These are phyloP conservation scores for Dioszegia crocea DNA, from an alignment of 768 basidiomycete species.

Conservation along the genomic window DNA sequence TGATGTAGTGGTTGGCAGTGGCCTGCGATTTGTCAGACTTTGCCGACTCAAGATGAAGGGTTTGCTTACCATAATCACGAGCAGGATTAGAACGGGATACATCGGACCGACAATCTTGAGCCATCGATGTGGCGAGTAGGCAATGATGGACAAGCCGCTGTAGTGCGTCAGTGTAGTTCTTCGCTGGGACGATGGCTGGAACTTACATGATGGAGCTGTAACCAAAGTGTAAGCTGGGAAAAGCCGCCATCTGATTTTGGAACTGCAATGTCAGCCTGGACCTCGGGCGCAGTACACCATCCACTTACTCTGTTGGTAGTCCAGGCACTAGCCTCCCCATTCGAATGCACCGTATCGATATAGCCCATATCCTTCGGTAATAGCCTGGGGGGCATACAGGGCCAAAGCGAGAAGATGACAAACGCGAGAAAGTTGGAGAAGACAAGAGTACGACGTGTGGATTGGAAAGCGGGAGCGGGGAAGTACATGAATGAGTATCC, in stretches of 20 bases:
- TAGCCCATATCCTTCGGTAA: conserved; percentile 36
- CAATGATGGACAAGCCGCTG: conserved; percentile 35
- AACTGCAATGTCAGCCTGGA: conserved; percentile 24
- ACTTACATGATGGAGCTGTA: conserved; percentile 30
- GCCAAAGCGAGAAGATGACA: conserved; percentile 40
- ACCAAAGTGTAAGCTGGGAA: conserved; percentile 35
- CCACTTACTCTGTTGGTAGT: conserved; percentile 35
- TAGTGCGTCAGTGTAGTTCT: too few relatives aligned
- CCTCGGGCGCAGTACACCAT: too few relatives aligned
- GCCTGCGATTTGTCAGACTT: too few relatives aligned
- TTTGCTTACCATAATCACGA: conserved; percentile 41
- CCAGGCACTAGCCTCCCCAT: conserved; percentile 41
- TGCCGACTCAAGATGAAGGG: too few relatives aligned
- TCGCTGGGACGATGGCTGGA: neutral
- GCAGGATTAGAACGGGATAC: conserved; percentile 38
- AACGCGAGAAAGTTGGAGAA: conserved; percentile 39
- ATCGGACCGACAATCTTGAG: conserved; percentile 20
- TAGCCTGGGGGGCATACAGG: conserved; percentile 41
- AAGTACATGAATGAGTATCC: conserved; percentile 34
- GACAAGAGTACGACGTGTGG: conserved; percentile 35
- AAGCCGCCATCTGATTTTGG: conserved; percentile 42
- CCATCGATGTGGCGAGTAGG: conserved; percentile 34
- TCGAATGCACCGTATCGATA: conserved; percentile 36
- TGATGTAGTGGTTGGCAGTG: conserved; percentile 40
- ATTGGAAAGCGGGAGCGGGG: conserved; percentile 29